Conservation (phyloP, 108 stramenopile genomes). For the Cyclostephanos invisitatus region DNA sequence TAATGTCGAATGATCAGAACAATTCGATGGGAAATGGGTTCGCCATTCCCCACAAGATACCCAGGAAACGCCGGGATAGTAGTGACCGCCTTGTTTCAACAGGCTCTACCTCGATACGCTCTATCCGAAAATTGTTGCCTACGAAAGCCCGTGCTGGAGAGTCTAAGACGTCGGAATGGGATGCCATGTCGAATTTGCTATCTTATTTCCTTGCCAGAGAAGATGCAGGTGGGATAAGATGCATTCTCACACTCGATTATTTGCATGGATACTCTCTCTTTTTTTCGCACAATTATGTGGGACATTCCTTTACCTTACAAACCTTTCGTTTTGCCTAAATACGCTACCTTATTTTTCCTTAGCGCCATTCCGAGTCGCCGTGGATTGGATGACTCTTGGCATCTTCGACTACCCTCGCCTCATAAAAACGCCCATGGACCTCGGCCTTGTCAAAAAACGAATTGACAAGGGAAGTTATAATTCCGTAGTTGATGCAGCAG, state of each 20-base stretch:
- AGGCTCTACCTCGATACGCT: not conserved
- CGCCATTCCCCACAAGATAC: constrained; percentile 45
- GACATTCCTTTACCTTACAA: not conserved
- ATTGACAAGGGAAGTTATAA: constrained; percentile 74
- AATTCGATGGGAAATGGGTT: constrained; percentile 16
- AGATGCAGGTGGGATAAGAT: constrained; percentile 65
- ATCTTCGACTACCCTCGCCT: constrained; percentile 93
- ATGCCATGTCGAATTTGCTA: constrained; percentile 70
- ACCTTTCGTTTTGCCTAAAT: not conserved
- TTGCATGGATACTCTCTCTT: not conserved
- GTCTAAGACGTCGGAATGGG: constrained; percentile 33
- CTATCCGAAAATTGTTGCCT: not conserved
- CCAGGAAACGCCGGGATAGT: not conserved
- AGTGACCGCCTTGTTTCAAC: not conserved
- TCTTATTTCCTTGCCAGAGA: constrained; percentile 61
- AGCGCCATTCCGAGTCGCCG: constrained; percentile 95
- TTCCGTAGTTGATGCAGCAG: constrained; percentile 75
- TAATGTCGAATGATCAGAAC: constrained; percentile 18
- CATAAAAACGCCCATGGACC: constrained; percentile 95
- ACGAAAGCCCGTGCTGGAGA: constrained; percentile 8
- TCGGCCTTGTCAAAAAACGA: constrained; percentile 87
- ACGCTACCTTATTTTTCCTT: not conserved
- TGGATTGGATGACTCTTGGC: constrained; percentile 93
- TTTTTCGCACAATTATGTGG: not conserved
- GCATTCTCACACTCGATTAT: not conserved